Evolutionary conservation across 2,329 filamentous ascomycete species (phyloP), one percentile per base, ranked within the genome.

Genomic region (Xylariaceae sp.): DNA sequence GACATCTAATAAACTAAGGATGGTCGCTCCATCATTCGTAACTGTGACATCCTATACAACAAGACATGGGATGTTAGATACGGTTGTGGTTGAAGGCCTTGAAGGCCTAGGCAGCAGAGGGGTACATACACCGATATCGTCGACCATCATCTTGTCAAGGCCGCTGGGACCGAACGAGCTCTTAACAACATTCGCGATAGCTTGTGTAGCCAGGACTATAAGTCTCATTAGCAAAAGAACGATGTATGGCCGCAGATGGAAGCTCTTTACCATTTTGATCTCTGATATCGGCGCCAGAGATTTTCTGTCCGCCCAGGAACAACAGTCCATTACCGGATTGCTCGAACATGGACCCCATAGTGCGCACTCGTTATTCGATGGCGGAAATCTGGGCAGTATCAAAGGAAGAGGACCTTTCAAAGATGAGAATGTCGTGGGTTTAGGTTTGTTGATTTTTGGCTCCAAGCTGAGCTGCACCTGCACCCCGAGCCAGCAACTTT

Each of bases 141-240:
- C 93, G 61, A 98, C 93, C 93, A 98, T 97, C 93, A 98, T 98
- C 81, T 98, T 98, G 69, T 98, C 93, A 56, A 98, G 80, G 39
- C 93, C 93, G 52, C 89, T 95, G 41, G 93, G 93, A 45, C 93
- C 93, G 66, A 98, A 98, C 14, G 93, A 98, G 70, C 88, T 95
- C 77, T 95, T 97, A 69, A 98, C 90, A 49, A 98, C 91, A 82
- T 97, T 98, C 62, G 93, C 86, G 64, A 98, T 97, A 48, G 92
- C 90, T 68, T 96, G 90, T 37, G 93, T 97, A 57, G 93, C 93
- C 58, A 90, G 82, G 39, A 97, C 93, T 91, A 63, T 42, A 38
- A 35, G 46, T 44, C 64, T 42, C 63, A 61, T 55, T 27, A 60
- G 54, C n/a, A 45, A 11, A n/a, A 38, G 32, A 40, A 19, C 44